Base-by-base conservation (phyloP, 78 protist species). In the Parvularia atlantis region DNA sequence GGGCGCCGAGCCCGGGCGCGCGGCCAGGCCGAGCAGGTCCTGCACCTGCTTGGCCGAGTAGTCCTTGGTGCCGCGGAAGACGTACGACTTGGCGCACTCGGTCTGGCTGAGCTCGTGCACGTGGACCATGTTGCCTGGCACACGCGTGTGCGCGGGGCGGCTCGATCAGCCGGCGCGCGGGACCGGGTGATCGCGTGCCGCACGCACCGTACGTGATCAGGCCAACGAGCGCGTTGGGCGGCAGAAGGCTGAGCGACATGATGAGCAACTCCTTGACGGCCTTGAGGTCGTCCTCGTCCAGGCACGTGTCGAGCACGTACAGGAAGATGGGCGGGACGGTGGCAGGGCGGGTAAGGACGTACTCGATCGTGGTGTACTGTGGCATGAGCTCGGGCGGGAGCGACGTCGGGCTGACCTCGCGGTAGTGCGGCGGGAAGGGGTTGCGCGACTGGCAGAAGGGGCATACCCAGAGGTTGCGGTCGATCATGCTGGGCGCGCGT, bases 151-250 rank as follows among this genome's bases (percentile, higher is more conserved):
- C n/a, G n/a, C n/a, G n/a, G n/a, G n/a, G n/a, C n/a, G n/a, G n/a
- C n/a, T n/a, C n/a, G n/a, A n/a, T n/a, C n/a, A n/a, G n/a, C n/a
- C n/a, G n/a, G n/a, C n/a, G n/a, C n/a, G n/a, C n/a, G n/a, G n/a
- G n/a, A n/a, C n/a, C n/a, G n/a, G n/a, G n/a, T n/a, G n/a, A n/a
- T n/a, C n/a, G n/a, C n/a, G n/a, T n/a, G n/a, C n/a, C n/a, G n/a
- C n/a, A n/a, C n/a, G 91, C 76, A 19, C 97, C 99, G 60, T 81
- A 94, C 31, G 99, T 96, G 66, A 96, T 87, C 52, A 96, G 82
- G 28, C 97, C 99, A 35, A 96, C 92, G 44, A 71, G 75, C 3
- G 93, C 64, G 58, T 86, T 69, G 44, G 70, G 84, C 20, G 99
- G 96, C 31, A 96, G 70, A 43, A 87, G 77, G 26, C 37, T 44